Conservation (phyloP, 164 flowering plant genomes). For the Pachysandra terminalis region DNA sequence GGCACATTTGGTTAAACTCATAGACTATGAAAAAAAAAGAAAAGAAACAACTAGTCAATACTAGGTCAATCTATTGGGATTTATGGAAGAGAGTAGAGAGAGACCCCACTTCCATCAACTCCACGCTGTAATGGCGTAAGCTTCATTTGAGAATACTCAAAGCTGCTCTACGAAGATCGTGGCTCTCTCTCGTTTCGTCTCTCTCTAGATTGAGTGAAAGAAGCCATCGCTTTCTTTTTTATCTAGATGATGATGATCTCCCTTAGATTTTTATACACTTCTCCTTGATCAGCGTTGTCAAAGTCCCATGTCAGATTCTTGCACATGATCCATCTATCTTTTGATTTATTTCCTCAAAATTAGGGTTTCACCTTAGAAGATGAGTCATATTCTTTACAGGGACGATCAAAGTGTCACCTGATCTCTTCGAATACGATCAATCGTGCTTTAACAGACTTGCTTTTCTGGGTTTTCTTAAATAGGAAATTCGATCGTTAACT, state of each 20-base stretch:
- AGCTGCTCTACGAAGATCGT: no score
- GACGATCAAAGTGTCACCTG: not conserved
- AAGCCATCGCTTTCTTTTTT: not conserved
- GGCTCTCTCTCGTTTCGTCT: not conserved
- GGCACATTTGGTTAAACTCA: no score
- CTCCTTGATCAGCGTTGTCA: not conserved
- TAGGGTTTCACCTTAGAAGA: not conserved
- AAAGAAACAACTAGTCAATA: no score
- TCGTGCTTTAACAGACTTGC: not conserved
- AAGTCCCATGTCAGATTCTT: not conserved
- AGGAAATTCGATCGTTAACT: not conserved
- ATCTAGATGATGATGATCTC: not conserved
- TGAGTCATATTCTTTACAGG: not conserved
- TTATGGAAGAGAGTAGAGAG: no score
- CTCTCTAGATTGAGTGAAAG: conserved; percentile 1
- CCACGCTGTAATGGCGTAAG: no score
- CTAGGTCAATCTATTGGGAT: no score
- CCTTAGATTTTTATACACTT: conserved; percentile 1
- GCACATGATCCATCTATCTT: not conserved
- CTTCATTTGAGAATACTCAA: no score
- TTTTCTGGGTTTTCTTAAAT: not conserved
- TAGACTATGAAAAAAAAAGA: no score
- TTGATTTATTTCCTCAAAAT: not conserved
- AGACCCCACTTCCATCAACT: no score
- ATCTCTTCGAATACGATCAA: not conserved